Evolutionary conservation across 75 land plant species (phyloP).

Genomic region (Gnetum montanum): DNA sequence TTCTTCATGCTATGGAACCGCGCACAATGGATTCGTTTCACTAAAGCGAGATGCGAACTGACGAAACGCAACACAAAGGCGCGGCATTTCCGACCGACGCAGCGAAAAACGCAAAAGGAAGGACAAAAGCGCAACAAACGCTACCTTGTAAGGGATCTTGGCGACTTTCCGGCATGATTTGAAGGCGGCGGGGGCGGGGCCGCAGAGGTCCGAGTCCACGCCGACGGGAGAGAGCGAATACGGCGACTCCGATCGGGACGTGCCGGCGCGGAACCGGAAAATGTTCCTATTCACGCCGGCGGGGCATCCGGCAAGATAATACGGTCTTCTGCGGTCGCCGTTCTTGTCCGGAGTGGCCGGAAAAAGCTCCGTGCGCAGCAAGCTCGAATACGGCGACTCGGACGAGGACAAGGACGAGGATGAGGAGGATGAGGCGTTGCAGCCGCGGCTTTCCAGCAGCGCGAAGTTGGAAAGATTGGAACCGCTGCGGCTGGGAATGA

Average conservation of each 20-base stretch:
- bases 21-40: too few species aligned
- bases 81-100: not conserved
- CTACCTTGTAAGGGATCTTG: slow-evolving; percentile 95
- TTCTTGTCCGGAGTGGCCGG: slow-evolving; percentile 49
- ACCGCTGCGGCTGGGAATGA: slow-evolving; percentile 89
- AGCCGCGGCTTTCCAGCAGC: slow-evolving; percentile 67
- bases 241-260: slow-evolving; percentile 58
- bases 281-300: slow-evolving; percentile 79
- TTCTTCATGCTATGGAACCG: too few species aligned
- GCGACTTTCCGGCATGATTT: slow-evolving; percentile 90
- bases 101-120: not conserved
- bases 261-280: slow-evolving; percentile 77
- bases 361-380: slow-evolving; percentile 76
- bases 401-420: not conserved
- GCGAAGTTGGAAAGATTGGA: slow-evolving; percentile 74
- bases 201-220: slow-evolving; percentile 28
- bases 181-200: slow-evolving; percentile 52
- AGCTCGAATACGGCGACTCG: slow-evolving; percentile 57
- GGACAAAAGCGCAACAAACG: too few species aligned
- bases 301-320: slow-evolving; percentile 19
- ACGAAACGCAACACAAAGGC: not conserved
- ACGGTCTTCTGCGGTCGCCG: slow-evolving; percentile 13
- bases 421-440: slow-evolving; percentile 43
- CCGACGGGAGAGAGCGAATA: slow-evolving; percentile 55
- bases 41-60: too few species aligned